Conservation (phyloP, 345 rosid species). For the Capsella bursapastoris region DNA sequence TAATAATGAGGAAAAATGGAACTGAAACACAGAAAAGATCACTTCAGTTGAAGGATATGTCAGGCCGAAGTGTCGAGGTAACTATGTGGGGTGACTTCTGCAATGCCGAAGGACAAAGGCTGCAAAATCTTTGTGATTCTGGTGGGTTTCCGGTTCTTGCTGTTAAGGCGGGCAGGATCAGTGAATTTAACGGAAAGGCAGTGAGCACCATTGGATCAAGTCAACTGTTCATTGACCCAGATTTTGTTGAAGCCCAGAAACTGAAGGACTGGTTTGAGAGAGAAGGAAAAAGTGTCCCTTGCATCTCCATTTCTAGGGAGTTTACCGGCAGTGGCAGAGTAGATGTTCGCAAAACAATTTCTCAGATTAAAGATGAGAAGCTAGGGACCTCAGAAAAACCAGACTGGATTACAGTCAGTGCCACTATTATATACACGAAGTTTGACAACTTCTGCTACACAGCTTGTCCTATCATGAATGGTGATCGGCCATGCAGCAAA, state of each 20-base stretch:
- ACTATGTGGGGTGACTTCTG: conserved; percentile 89
- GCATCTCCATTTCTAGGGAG: conserved; percentile 77
- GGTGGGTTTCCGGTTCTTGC: conserved; percentile 81
- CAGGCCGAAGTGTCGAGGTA: conserved; percentile 82
- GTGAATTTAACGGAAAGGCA: conserved; percentile 82
- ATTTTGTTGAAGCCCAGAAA: conserved; percentile 66
- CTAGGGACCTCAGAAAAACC: conserved; percentile 95
- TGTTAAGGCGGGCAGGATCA: conserved; percentile 75
- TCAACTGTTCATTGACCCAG: conserved; percentile 76
- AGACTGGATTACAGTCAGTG: conserved; percentile 82
- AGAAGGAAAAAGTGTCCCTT: conserved; percentile 65
- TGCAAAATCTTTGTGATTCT: conserved; percentile 74
- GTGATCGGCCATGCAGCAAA: conserved; percentile 81
- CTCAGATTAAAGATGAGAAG: conserved; percentile 86
- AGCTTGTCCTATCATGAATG: conserved; percentile 82
- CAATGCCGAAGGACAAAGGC: conserved; percentile 69
- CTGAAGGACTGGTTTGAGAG: conserved; percentile 79
- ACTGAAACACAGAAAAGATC: conserved; percentile 81
- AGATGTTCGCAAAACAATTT: conserved; percentile 65
- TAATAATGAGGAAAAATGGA: conserved; percentile 80
- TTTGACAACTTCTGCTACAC: conserved; percentile 83
- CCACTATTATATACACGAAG: conserved; percentile 66
- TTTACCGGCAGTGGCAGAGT: conserved; percentile 47
- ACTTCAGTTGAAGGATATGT: conserved; percentile 80
- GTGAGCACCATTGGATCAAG: conserved; percentile 77